Conservation (phyloP, 768 basidiomycete genomes). For the Leccinum uliginosum region DNA sequence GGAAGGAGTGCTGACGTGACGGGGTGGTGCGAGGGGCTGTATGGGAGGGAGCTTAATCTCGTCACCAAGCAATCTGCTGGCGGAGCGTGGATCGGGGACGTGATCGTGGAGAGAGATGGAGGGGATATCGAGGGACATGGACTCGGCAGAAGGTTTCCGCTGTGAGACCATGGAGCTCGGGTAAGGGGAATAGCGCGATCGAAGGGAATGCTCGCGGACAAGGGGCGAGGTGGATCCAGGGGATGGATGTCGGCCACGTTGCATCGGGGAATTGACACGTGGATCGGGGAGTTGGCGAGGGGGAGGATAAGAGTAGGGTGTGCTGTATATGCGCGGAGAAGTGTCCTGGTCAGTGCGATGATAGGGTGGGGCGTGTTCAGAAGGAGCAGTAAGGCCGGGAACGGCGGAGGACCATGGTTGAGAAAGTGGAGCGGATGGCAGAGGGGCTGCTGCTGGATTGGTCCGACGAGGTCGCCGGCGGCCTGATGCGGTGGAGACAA, state of each 20-base stretch:
- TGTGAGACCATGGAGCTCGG: conserved; percentile 28
- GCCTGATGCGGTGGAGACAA: conserved; percentile 58
- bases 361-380: conserved; percentile 20
- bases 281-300: conserved; percentile 26
- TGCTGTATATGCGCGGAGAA: conserved; percentile 24
- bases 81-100: conserved; percentile 21
- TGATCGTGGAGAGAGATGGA: conserved; percentile 33
- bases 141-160: conserved; percentile 25
- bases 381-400: conserved; percentile 28
- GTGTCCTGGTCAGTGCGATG: conserved; percentile 23
- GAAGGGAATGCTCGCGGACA: conserved; percentile 20
- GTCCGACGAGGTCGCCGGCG: conserved; percentile 58
- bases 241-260: conserved; percentile 26
- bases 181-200: conserved; percentile 44
- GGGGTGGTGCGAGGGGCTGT: conserved; percentile 31
- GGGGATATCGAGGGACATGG: conserved; percentile 33
- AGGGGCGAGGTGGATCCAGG: conserved; percentile 25
- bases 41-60: conserved; percentile 40
- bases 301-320: conserved; percentile 28
- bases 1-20: conserved; percentile 30
- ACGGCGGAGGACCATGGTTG: conserved; percentile 50
- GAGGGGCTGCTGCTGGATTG: conserved; percentile 36
- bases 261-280: conserved; percentile 29
- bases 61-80: conserved; percentile 29
- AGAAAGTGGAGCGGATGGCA: conserved; percentile 29